phyloP scores from a whole-genome alignment of 306 rosid species.

The Albizia julibrissin region DNA sequence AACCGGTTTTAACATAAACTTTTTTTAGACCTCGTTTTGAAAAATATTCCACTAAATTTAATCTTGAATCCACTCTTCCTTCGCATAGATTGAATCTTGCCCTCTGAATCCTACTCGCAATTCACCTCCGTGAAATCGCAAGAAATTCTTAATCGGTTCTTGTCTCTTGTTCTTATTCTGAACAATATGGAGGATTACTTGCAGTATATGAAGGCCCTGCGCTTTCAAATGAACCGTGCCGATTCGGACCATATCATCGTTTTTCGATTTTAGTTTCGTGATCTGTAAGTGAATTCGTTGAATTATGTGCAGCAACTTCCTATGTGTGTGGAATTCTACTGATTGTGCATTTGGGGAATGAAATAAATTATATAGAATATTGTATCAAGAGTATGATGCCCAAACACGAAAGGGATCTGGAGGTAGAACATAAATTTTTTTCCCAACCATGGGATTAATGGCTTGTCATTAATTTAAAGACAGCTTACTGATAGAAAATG shows the following conservation, averaged over 20 bases:
- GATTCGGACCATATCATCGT: slow-evolving; percentile 2
- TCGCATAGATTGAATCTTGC: too few species aligned
- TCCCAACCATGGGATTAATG: too few species aligned
- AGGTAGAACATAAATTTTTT: too few species aligned
- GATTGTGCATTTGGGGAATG: too few species aligned
- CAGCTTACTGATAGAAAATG: too few species aligned
- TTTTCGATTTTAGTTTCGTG: neutral
- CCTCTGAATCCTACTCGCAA: neutral
- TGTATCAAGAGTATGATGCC: too few species aligned
- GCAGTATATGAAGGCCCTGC: slow-evolving; percentile 78
- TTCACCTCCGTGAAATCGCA: neutral
- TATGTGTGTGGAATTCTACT: too few species aligned
- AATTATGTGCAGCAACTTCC: slow-evolving; percentile 32
- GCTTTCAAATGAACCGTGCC: slow-evolving; percentile 84
- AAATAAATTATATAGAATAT: too few species aligned
- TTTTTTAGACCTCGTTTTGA: too few species aligned
- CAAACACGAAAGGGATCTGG: neutral
- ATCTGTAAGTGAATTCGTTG: slow-evolving; percentile 4
- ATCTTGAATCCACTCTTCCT: too few species aligned
- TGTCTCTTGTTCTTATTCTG: neutral
- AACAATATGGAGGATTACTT: slow-evolving; percentile 79
- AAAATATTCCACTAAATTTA: too few species aligned
- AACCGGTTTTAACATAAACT: too few species aligned
- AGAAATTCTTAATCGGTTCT: neutral
- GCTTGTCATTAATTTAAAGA: neutral